These are phyloP conservation scores for Claviceps quebecensis DNA, from an alignment of 2,329 filamentous ascomycete genomes.

Conservation along the genomic window DNA sequence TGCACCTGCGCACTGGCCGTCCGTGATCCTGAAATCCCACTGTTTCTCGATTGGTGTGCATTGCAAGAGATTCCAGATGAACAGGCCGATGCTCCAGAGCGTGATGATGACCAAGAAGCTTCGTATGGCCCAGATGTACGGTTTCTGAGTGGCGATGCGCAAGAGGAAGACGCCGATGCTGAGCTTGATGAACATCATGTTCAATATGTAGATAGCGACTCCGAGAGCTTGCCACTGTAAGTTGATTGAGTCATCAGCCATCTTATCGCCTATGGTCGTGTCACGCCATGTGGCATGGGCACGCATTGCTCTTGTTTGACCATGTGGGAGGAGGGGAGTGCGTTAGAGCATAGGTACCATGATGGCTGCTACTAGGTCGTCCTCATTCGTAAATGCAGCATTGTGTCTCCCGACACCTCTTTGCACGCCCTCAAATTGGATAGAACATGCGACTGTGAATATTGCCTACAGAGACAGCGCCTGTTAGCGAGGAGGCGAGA, in stretches of 20 bases:
- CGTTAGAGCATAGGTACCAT: slow-evolving; percentile 23
- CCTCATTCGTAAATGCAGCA: slow-evolving; percentile 23
- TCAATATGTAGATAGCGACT: slow-evolving; percentile 33
- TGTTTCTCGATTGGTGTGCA: slow-evolving; percentile 35
- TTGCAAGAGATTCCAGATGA: slow-evolving; percentile 39
- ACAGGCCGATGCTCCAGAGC: slow-evolving; percentile 32
- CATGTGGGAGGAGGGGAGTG: neutral
- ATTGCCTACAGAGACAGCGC: slow-evolving; percentile 18
- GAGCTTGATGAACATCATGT: slow-evolving; percentile 44
- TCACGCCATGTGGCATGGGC: neutral
- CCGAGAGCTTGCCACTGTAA: slow-evolving; percentile 35
- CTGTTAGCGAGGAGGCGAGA: neutral
- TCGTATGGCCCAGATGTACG: slow-evolving; percentile 35
- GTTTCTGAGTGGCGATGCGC: slow-evolving; percentile 28
- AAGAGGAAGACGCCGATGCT: slow-evolving; percentile 40
- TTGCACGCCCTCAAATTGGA: slow-evolving; percentile 29
- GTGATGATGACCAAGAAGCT: slow-evolving; percentile 30
- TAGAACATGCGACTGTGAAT: slow-evolving; percentile 33
- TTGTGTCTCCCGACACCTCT: slow-evolving; percentile 35
- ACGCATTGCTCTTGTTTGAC: too few species aligned
- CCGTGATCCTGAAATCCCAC: slow-evolving; percentile 36
- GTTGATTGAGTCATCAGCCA: neutral
- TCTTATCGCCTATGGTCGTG: neutral
- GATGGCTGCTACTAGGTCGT: slow-evolving; percentile 29
- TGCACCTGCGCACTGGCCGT: slow-evolving; percentile 27